Conservation (phyloP, 2,329 filamentous ascomycete species). For the Colletotrichum karsti region DNA sequence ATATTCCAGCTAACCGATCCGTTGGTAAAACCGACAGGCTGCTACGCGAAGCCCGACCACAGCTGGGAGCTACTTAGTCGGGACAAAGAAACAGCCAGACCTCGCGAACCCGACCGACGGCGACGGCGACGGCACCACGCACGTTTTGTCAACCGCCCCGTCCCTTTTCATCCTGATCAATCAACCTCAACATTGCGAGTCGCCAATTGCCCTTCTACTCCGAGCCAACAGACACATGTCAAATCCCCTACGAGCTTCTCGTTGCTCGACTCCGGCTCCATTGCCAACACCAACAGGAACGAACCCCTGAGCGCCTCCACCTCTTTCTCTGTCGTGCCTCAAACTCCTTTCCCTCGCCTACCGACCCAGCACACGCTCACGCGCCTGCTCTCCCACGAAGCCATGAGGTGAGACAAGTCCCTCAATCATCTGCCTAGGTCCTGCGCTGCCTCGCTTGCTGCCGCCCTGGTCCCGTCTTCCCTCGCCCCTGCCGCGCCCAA, state of each 20-base stretch:
- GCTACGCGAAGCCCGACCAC: no score
- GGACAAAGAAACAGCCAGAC: no score
- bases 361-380: background rate
- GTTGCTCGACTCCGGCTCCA: background rate
- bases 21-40: no score
- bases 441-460: slow-evolving; percentile 24
- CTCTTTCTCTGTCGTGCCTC: background rate
- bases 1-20: background rate
- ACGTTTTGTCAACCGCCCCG: no score
- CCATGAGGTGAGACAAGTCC: slow-evolving; percentile 28
- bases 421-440: slow-evolving; percentile 8
- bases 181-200: background rate
- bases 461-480: slow-evolving; percentile 27
- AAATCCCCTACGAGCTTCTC: background rate
- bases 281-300: background rate
- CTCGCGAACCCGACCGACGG: slow-evolving; percentile 6
- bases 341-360: background rate
- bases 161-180: slow-evolving; percentile 3
- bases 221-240: background rate
- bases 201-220: background rate
- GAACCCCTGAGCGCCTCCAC: background rate
- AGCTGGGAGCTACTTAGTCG: no score
- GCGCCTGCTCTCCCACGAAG: slow-evolving; percentile 15
- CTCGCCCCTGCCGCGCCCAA: background rate
- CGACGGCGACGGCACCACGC: no score